Percentiles rank a stretch among this genome's conserved stretches.
phyloP scores from a whole-genome alignment of 108 stramenopile genomes.

The Skeletonema grethae region DNA sequence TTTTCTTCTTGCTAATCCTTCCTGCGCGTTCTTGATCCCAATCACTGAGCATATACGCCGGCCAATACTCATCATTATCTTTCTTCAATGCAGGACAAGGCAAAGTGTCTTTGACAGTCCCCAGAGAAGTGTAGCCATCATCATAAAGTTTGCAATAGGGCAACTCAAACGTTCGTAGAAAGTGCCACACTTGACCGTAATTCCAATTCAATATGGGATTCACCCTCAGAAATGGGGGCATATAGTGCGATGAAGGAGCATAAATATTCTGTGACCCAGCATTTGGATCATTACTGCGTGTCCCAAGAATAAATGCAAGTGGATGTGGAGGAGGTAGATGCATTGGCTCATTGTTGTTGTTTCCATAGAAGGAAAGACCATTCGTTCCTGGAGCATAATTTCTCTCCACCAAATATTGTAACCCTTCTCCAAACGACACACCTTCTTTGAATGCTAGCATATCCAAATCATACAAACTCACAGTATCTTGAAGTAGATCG shows the following conservation, averaged over 20 bases:
- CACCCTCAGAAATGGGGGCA: slow-evolving; percentile 98
- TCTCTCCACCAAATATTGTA: slow-evolving; percentile 67
- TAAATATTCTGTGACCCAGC: slow-evolving; percentile 79
- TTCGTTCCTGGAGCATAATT: slow-evolving; percentile 40
- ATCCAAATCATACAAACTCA: slow-evolving; percentile 83
- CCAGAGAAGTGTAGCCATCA: slow-evolving; percentile 95
- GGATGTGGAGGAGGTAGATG: slow-evolving; percentile 42
- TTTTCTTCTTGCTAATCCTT: slow-evolving; percentile 50
- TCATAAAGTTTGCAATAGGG: slow-evolving; percentile 96
- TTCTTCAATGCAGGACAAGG: slow-evolving; percentile 91
- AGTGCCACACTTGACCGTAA: slow-evolving; percentile 93
- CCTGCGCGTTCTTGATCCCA: slow-evolving; percentile 85
- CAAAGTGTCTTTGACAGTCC: slow-evolving; percentile 86
- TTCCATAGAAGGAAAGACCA: slow-evolving; percentile 25
- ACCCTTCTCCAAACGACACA: slow-evolving; percentile 61
- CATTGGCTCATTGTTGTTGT: not conserved
- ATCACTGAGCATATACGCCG: slow-evolving; percentile 87
- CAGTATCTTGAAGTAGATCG: slow-evolving; percentile 63
- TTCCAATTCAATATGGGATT: slow-evolving; percentile 96
- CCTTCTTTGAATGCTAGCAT: slow-evolving; percentile 85
- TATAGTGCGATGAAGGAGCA: slow-evolving; percentile 83
- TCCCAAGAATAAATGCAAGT: slow-evolving; percentile 95
- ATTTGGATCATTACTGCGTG: slow-evolving; percentile 93
- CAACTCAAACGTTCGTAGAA: slow-evolving; percentile 83
- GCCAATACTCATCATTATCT: slow-evolving; percentile 62